Conservation (phyloP, 345 rosid species). For the Isatis tinctoria region DNA sequence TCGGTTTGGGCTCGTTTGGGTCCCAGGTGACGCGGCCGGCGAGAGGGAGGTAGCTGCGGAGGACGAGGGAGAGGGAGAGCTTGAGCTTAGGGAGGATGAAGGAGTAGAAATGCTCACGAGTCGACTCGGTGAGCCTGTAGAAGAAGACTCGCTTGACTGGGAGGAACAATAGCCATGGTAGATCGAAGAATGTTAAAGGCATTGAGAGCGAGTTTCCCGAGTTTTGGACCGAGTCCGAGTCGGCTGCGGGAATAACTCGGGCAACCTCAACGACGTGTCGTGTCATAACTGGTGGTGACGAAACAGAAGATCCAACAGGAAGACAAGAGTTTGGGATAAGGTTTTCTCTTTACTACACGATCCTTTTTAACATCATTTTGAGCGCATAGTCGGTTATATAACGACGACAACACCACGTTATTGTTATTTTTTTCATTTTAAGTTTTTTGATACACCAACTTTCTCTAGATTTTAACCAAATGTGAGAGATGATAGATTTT, state of each 20-base stretch:
- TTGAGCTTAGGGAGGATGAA: conserved; percentile 34
- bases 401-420: too few species aligned
- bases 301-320: neutral
- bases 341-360: too few species aligned
- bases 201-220: conserved; percentile 6
- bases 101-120: conserved; percentile 17
- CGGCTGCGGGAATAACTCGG: conserved; percentile 7
- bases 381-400: too few species aligned
- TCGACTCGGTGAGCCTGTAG: conserved; percentile 25
- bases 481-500: too few species aligned
- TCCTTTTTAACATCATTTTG: too few species aligned
- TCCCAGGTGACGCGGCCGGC: conserved; percentile 30
- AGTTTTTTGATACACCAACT: too few species aligned
- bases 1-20: conserved; percentile 4
- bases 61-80: conserved; percentile 31
- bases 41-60: conserved; percentile 34
- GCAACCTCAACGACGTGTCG: neutral
- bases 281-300: neutral
- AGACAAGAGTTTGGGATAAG: too few species aligned
- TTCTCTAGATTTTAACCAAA: too few species aligned
- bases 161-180: conserved; percentile 17
- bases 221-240: neutral
- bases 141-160: conserved; percentile 30
- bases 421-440: too few species aligned
- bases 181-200: conserved; percentile 32